phyloP scores from a whole-genome alignment of 345 rosid genomes.

The Sapria himalayana region DNA sequence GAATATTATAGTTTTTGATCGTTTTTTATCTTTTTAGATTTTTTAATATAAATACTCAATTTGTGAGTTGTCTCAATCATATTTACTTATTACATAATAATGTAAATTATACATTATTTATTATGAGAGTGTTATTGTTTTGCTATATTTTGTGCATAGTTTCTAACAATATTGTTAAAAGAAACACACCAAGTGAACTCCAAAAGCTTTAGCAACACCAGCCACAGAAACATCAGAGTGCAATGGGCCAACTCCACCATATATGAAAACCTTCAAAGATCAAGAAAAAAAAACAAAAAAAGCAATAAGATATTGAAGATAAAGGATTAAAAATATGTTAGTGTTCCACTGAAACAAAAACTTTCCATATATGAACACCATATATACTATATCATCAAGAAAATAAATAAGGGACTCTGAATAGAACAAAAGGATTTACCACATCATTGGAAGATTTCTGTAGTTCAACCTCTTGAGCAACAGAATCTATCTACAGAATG shows the following conservation, averaged over 20 bases:
- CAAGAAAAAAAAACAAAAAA: not conserved
- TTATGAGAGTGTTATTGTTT: too few relatives aligned
- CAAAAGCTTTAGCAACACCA: conserved; percentile 95
- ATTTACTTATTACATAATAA: too few relatives aligned
- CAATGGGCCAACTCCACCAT: conserved; percentile 90
- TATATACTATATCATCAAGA: not conserved
- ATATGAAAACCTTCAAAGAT: conserved; percentile 47
- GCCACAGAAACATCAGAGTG: conserved; percentile 85
- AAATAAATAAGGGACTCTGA: conserved; percentile 5
- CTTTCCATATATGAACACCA: too few relatives aligned
- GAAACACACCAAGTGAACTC: conserved; percentile 68
- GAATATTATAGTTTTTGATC: too few relatives aligned
- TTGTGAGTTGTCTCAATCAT: too few relatives aligned
- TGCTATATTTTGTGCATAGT: too few relatives aligned
- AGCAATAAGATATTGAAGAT: conserved; percentile 3
- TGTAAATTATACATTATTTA: too few relatives aligned
- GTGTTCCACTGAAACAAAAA: too few relatives aligned
- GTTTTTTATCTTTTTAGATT: too few relatives aligned
- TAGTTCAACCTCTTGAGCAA: conserved; percentile 86
- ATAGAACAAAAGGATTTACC: conserved; percentile 22
- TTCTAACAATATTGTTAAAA: too few relatives aligned
- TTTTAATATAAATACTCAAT: too few relatives aligned
- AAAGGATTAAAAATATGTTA: too few relatives aligned
- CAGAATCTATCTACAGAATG: conserved; percentile 95
- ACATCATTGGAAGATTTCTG: conserved; percentile 48